phyloP scores from a whole-genome alignment of 768 basidiomycete genomes.

The Mycena epipterygia region DNA sequence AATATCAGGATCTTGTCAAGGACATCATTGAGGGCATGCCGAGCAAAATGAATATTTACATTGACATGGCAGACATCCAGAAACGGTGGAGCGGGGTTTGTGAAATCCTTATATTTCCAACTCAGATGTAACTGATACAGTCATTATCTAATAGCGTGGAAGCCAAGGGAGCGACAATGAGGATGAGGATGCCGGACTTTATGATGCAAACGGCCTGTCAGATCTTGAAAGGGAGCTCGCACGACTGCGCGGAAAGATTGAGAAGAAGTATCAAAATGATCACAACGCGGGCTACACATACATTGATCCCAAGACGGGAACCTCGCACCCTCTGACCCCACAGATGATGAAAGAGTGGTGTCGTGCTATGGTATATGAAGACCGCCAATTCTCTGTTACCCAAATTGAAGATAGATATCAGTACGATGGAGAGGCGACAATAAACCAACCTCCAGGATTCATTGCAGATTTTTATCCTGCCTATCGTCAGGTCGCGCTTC shows the following conservation, averaged over 20 bases:
- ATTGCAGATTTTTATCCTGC: neutral
- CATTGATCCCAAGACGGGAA: slow-evolving; percentile 5
- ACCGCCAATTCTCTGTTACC: neutral
- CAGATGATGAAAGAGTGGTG: slow-evolving; percentile 37
- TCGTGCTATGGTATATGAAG: slow-evolving; percentile 32
- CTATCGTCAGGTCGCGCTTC: neutral
- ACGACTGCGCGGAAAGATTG: slow-evolving; percentile 19
- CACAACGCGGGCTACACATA: slow-evolving; percentile 30
- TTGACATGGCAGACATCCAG: slow-evolving; percentile 13
- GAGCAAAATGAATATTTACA: neutral
- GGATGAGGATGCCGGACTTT: no score
- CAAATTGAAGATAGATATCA: neutral
- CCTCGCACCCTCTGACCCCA: slow-evolving; percentile 27
- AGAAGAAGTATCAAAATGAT: slow-evolving; percentile 34
- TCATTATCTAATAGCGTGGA: neutral
- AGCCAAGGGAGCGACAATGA: neutral
- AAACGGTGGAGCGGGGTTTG: slow-evolving; percentile 4
- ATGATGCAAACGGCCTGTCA: slow-evolving; percentile 26
- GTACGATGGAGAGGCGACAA: slow-evolving; percentile 9
- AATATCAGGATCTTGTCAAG: neutral
- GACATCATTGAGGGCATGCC: neutral
- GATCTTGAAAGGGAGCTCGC: slow-evolving; percentile 30
- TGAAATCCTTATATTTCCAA: neutral
- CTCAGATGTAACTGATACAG: neutral
- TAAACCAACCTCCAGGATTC: neutral